phyloP scores from a whole-genome alignment of 2,329 filamentous ascomycete genomes.

The Bertia moriformis region DNA sequence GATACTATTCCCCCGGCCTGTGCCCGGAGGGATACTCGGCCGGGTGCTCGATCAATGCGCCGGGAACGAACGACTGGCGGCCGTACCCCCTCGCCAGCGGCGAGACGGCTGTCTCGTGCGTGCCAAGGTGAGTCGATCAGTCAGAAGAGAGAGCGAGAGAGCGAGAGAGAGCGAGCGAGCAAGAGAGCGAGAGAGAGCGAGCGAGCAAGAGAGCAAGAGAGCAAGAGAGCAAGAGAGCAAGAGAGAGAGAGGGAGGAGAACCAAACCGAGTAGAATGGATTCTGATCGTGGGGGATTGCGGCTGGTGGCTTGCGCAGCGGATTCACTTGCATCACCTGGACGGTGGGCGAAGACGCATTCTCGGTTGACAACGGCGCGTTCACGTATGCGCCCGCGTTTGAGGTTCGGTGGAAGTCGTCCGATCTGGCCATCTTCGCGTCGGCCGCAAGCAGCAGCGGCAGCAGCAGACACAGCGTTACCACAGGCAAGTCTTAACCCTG shows the following conservation, averaged over 20 bases:
- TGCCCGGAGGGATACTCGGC: slow-evolving; percentile 13
- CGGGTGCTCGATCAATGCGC: slow-evolving; percentile 8
- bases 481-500: too few relatives aligned
- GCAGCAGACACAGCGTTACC: too few relatives aligned
- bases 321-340: neutral
- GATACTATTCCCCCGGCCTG: slow-evolving; percentile 14
- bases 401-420: neutral
- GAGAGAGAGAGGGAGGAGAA: too few relatives aligned
- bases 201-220: neutral
- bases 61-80: slow-evolving; percentile 3
- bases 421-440: neutral
- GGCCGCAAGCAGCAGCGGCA: too few relatives aligned
- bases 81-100: slow-evolving; percentile 8
- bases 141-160: too few relatives aligned
- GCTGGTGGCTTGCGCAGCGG: neutral
- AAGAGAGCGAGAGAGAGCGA: neutral
- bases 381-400: neutral
- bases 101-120: slow-evolving; percentile 13
- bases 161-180: too few relatives aligned
- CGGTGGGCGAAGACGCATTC: neutral
- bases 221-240: too few relatives aligned
- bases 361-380: neutral
- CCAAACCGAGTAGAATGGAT: too few relatives aligned
- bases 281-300: too few relatives aligned
- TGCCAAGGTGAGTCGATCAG: slow-evolving; percentile 12